A percentile compares a stretch with the other conserved stretches of the same genome.
Conservation (phyloP, 2,329 filamentous ascomycete species). For the Aspergillus sp. region DNA sequence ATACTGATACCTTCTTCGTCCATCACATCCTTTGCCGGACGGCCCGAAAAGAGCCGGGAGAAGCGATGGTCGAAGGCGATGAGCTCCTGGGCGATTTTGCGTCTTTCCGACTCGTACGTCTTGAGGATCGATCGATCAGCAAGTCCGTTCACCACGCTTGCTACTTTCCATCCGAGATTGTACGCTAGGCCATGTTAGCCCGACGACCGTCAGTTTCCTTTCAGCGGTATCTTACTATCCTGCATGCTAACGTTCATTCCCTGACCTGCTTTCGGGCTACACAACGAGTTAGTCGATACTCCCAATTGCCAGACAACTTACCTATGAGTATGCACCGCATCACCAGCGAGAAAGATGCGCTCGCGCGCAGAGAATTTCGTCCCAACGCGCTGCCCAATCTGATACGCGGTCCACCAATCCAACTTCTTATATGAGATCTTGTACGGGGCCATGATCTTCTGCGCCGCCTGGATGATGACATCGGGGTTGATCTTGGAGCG, state of each 20-base stretch:
- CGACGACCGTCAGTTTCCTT: constrained; percentile 57
- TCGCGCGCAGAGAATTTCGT: constrained; percentile 54
- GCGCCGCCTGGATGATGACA: constrained; percentile 60
- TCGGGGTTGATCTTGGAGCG: constrained; percentile 63
- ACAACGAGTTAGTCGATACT: background rate
- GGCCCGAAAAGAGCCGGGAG: constrained; percentile 1
- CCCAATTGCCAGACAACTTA: background rate
- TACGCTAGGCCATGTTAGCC: constrained; percentile 52
- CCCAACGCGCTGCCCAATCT: constrained; percentile 65
- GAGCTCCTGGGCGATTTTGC: constrained; percentile 62
- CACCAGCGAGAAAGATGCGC: constrained; percentile 53
- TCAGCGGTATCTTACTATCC: constrained; percentile 64
- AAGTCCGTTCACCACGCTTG: constrained; percentile 44
- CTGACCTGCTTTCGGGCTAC: constrained; percentile 7
- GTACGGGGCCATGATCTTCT: constrained; percentile 65
- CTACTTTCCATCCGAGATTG: constrained; percentile 59
- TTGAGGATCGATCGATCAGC: constrained; percentile 42
- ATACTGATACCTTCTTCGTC: constrained; percentile 48
- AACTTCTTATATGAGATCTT: constrained; percentile 62
- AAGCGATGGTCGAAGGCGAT: constrained; percentile 60
- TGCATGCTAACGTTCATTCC: constrained; percentile 43
- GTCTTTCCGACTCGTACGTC: constrained; percentile 55
- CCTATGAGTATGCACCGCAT: constrained; percentile 6
- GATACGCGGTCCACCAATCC: constrained; percentile 67
- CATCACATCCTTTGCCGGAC: constrained; percentile 54